Conservation (phyloP, 495 filamentous ascomycete genomes). For the Viridothelium virens region DNA sequence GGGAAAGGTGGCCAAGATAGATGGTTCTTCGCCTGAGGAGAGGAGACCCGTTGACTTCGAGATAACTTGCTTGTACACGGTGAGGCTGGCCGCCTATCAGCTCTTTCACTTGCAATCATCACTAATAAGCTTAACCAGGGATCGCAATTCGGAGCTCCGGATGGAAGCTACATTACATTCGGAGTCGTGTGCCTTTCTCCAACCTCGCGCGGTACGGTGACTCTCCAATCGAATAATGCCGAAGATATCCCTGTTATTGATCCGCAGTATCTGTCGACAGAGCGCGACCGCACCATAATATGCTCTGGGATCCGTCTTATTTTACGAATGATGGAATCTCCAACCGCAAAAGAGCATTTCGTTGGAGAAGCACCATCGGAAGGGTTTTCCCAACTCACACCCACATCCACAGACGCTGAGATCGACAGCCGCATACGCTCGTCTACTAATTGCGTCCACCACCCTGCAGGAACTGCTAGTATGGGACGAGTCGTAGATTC, state of each 20-base stretch:
- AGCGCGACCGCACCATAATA: not conserved
- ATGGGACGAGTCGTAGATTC: constrained; percentile 53
- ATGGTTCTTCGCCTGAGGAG: not conserved
- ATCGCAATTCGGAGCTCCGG: not conserved
- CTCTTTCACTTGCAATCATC: not conserved
- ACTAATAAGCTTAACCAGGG: not conserved
- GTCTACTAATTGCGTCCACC: constrained; percentile 48
- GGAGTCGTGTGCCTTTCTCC: not conserved
- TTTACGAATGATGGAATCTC: not conserved
- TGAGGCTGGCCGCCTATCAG: not conserved
- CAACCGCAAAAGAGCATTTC: not conserved
- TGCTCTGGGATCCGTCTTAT: not conserved
- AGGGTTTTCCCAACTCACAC: constrained; percentile 28
- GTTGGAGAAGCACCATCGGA: not conserved
- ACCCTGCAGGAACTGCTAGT: constrained; percentile 46
- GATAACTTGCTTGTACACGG: not conserved
- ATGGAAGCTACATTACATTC: not conserved
- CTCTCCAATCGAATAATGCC: not conserved
- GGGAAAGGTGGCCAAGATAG: not conserved
- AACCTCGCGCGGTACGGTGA: constrained; percentile 9
- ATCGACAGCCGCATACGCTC: constrained; percentile 43
- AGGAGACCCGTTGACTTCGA: not conserved
- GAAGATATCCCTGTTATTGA: constrained; percentile 8
- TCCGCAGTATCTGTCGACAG: not conserved
- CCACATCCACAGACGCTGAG: constrained; percentile 40